Conservation (phyloP, 169 alveolate species). For the Neospora caninum region DNA sequence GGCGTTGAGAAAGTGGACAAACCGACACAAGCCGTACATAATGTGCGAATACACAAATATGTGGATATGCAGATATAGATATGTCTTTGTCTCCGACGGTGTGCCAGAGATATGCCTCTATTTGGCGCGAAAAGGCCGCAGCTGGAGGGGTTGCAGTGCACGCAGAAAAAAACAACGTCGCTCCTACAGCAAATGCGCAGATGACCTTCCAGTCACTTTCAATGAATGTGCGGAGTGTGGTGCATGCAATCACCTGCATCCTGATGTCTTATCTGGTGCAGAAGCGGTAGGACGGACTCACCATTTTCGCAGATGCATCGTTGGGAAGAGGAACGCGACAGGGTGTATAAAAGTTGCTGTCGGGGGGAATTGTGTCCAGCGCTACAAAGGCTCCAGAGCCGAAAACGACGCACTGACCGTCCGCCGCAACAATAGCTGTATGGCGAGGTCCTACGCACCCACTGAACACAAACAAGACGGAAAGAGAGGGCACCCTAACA, state of each 20-base stretch:
- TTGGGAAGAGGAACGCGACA: slow-evolving; percentile 50
- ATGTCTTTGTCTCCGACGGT: not conserved
- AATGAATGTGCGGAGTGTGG: too few species aligned
- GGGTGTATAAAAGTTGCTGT: slow-evolving; percentile 68
- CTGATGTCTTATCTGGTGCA: too few species aligned
- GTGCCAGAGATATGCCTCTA: too few species aligned
- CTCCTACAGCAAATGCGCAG: too few species aligned
- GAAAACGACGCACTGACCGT: slow-evolving; percentile 67
- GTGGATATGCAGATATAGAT: not conserved
- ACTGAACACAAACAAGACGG: slow-evolving; percentile 6
- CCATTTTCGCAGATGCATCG: slow-evolving; percentile 43
- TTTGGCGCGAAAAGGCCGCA: too few species aligned
- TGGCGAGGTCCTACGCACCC: slow-evolving; percentile 66
- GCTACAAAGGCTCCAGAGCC: slow-evolving; percentile 67
- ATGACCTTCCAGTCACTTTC: too few species aligned
- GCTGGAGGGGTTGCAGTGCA: too few species aligned
- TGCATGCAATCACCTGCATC: too few species aligned
- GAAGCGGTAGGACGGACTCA: not conserved
- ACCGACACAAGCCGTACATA: not conserved
- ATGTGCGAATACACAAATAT: not conserved
- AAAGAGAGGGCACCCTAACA: not conserved
- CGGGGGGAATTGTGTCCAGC: slow-evolving; percentile 55
- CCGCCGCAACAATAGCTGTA: slow-evolving; percentile 60
- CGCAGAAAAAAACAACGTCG: too few species aligned
- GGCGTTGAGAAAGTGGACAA: too few species aligned